A percentile compares a stretch with the other conserved stretches of the same genome.
Conservation (phyloP, 1,284 basidiomycete genomes). For the Rhizoctonia solani region DNA sequence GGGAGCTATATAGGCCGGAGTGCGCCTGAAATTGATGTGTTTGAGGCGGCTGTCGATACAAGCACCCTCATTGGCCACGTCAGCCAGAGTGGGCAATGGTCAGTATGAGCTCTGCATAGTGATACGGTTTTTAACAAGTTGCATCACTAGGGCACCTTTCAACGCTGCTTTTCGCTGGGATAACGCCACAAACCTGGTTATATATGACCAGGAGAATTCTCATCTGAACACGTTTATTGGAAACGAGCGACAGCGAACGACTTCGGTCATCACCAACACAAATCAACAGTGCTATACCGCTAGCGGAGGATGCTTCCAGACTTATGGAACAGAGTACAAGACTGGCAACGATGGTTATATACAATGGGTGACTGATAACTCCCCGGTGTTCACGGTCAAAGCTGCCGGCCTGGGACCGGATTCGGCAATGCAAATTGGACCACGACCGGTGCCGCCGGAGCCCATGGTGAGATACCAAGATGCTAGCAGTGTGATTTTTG, state of each 20-base stretch:
- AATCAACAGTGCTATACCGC: conserved; percentile 52
- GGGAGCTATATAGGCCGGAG: conserved; percentile 36
- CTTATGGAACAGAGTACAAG: conserved; percentile 70
- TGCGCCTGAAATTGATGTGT: conserved; percentile 40
- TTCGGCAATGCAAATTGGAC: conserved; percentile 63
- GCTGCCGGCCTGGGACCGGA: conserved; percentile 75
- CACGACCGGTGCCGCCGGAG: conserved; percentile 79
- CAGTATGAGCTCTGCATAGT: no score
- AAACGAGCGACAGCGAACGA: conserved; percentile 63
- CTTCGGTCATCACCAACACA: conserved; percentile 56
- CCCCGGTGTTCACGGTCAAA: conserved; percentile 75
- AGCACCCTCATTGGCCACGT: conserved; percentile 50
- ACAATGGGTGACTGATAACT: conserved; percentile 70
- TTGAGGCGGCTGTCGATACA: conserved; percentile 40
- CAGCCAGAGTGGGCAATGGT: conserved; percentile 59
- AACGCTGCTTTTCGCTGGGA: conserved; percentile 51
- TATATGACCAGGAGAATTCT: conserved; percentile 52
- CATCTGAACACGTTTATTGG: conserved; percentile 54
- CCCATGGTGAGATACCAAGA: conserved; percentile 67
- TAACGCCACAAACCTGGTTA: conserved; percentile 52
- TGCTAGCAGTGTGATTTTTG: neutral
- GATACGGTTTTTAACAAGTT: no score
- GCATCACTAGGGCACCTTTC: conserved; percentile 65
- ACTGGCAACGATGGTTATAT: conserved; percentile 69
- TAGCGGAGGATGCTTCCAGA: conserved; percentile 51